These are phyloP conservation scores for Trametes sanguinea DNA, from an alignment of 768 basidiomycete genomes.

Conservation along the genomic window DNA sequence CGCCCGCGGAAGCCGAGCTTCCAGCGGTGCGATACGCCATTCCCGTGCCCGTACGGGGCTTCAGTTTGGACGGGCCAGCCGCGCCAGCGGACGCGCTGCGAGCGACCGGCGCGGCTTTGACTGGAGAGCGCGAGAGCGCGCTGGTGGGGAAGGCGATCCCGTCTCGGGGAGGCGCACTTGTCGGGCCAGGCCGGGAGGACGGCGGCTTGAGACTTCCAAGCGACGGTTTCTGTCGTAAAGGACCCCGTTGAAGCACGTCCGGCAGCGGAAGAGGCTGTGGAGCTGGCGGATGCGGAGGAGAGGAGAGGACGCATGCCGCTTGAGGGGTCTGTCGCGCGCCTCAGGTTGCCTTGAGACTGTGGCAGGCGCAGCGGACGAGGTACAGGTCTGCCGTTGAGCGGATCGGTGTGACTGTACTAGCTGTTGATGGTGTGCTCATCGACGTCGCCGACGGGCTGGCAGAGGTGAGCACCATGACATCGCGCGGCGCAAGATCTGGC, in stretches of 20 bases:
- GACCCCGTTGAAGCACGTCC: constrained; percentile 7
- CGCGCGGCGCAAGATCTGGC: background rate
- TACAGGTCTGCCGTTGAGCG: constrained; percentile 11
- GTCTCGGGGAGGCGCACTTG: constrained; percentile 6
- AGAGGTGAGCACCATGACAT: constrained; percentile 17
- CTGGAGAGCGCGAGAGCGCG: constrained; percentile 1
- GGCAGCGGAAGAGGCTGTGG: background rate
- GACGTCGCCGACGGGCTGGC: constrained; percentile 14
- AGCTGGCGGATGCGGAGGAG: background rate
- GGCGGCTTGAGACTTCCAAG: background rate
- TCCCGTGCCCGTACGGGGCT: constrained; percentile 67
- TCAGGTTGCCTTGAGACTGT: constrained; percentile 14
- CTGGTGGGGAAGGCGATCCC: constrained; percentile 12
- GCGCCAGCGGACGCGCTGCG: constrained; percentile 8
- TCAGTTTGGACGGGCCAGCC: constrained; percentile 31
- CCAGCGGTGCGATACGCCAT: constrained; percentile 57
- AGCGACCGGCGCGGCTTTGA: constrained; percentile 1
- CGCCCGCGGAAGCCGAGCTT: constrained; percentile 1
- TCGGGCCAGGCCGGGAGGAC: background rate
- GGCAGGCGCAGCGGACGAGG: constrained; percentile 28
- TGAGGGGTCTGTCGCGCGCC: constrained; percentile 6
- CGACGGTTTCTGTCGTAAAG: constrained; percentile 6
- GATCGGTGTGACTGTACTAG: background rate
- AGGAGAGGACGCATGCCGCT: background rate
- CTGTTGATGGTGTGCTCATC: constrained; percentile 4